Percentiles rank a stretch among this genome's conserved stretches.
Conservation (phyloP, 805 yeast species). For the Candida broadrunensis region DNA sequence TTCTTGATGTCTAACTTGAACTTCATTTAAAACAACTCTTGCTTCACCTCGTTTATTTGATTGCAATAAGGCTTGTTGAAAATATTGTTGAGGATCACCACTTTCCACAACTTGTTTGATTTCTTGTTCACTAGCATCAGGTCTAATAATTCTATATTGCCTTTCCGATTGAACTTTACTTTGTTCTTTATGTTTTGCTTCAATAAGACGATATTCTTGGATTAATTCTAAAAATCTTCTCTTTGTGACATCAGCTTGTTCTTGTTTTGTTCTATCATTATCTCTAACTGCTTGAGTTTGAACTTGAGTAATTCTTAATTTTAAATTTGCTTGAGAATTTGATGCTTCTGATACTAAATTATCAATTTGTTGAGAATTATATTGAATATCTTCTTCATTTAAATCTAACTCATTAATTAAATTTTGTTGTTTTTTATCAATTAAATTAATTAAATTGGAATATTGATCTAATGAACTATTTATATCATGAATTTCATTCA, state of each 20-base stretch:
- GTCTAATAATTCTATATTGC: slow-evolving; percentile 87
- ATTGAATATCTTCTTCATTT: slow-evolving; percentile 44
- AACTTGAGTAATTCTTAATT: slow-evolving; percentile 70
- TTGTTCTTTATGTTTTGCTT: slow-evolving; percentile 80
- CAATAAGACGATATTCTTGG: slow-evolving; percentile 82
- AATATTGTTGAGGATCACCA: slow-evolving; percentile 83
- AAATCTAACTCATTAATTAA: slow-evolving; percentile 40
- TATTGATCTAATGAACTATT: slow-evolving; percentile 42
- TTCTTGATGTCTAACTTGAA: slow-evolving; percentile 93
- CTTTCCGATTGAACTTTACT: slow-evolving; percentile 87
- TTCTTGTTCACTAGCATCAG: slow-evolving; percentile 80
- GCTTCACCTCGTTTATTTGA: slow-evolving; percentile 93
- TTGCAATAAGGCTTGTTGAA: slow-evolving; percentile 86
- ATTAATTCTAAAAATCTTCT: slow-evolving; percentile 81
- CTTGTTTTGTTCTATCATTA: slow-evolving; percentile 72
- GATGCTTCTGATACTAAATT: slow-evolving; percentile 73
- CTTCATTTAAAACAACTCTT: slow-evolving; percentile 90
- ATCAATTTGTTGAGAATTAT: slow-evolving; percentile 74
- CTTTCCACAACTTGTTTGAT: slow-evolving; percentile 84
- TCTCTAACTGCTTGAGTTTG: slow-evolving; percentile 62
- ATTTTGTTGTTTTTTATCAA: slow-evolving; percentile 39
- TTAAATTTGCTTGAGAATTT: slow-evolving; percentile 71
- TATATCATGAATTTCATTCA: slow-evolving; percentile 45
- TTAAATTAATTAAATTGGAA: slow-evolving; percentile 34
- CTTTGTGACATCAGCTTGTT: slow-evolving; percentile 88